These are phyloP conservation scores for Beauveria sp. DNA, from an alignment of 2,329 filamentous ascomycete species.

Conservation along the genomic window DNA sequence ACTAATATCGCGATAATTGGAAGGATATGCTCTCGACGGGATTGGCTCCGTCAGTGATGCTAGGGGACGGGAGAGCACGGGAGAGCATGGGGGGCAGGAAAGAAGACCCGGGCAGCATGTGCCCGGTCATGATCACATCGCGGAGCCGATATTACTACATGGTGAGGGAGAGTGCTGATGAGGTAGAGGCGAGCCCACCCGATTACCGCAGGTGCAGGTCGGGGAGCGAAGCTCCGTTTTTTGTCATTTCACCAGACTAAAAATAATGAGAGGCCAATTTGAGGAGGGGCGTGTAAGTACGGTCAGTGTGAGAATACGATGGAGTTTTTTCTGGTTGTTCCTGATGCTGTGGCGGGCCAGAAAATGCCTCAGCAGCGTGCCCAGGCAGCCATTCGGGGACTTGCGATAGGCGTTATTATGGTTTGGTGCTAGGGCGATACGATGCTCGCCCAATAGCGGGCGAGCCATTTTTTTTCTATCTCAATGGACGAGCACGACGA, in stretches of 20 bases:
- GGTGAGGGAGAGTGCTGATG: not conserved
- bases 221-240: not conserved
- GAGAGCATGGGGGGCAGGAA: not conserved
- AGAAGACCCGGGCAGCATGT: not conserved
- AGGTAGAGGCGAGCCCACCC: conserved; percentile 1
- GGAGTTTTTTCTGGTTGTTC: not conserved
- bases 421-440: not conserved
- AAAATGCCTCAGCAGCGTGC: not conserved
- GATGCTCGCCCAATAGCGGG: not conserved
- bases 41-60: not conserved
- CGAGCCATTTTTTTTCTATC: not conserved
- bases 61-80: not conserved
- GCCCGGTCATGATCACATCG: not conserved
- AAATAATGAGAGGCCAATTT: not conserved
- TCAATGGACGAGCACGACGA: too few species aligned
- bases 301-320: too few species aligned
- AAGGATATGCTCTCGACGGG: not conserved
- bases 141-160: conserved; percentile 9
- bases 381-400: not conserved
- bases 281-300: not conserved
- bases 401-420: conserved; percentile 2
- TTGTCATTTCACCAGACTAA: conserved; percentile 1
- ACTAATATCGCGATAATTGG: not conserved
- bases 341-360: not conserved
- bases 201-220: conserved; percentile 6